These are phyloP conservation scores for Spatholobus suberectus DNA, from an alignment of 306 rosid genomes.

Conservation along the genomic window DNA sequence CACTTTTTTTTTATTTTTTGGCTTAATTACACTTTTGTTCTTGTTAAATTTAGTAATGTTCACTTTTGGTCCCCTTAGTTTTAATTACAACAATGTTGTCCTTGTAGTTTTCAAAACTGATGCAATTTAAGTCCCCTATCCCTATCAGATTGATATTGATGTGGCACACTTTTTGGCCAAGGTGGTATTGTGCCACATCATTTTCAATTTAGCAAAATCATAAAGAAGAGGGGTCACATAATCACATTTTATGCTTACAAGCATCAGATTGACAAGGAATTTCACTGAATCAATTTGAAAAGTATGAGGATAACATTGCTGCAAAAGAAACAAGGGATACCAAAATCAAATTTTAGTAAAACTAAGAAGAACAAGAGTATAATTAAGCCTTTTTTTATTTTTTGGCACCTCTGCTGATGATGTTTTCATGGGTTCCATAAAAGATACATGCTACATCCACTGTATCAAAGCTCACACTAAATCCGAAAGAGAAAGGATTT, in stretches of 20 bases:
- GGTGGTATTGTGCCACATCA: not conserved
- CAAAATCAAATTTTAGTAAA: not conserved
- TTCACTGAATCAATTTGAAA: not conserved
- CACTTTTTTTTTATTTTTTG: not conserved
- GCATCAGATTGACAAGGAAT: not conserved
- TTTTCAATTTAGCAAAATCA: conserved; percentile 3
- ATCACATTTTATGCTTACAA: not conserved
- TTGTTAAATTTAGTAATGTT: not conserved
- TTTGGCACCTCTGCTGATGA: not conserved
- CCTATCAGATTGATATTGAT: not conserved
- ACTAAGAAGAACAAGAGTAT: not conserved
- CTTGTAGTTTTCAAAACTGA: not conserved
- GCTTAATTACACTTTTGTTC: not conserved
- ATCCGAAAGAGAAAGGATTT: not conserved
- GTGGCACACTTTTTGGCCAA: conserved; percentile 12
- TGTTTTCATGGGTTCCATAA: conserved; percentile 3
- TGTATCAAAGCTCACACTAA: not conserved
- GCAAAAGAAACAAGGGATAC: not conserved
- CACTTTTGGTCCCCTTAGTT: not conserved
- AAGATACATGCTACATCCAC: not conserved
- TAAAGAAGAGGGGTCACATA: not conserved
- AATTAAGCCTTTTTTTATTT: not conserved
- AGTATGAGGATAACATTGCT: not conserved
- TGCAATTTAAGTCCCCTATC: not conserved
- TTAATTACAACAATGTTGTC: not conserved